Percentiles rank a stretch among this genome's conserved stretches.
Evolutionary conservation across 768 basidiomycete genomes (phyloP).

Genomic region (Tricholoma matsutake): DNA sequence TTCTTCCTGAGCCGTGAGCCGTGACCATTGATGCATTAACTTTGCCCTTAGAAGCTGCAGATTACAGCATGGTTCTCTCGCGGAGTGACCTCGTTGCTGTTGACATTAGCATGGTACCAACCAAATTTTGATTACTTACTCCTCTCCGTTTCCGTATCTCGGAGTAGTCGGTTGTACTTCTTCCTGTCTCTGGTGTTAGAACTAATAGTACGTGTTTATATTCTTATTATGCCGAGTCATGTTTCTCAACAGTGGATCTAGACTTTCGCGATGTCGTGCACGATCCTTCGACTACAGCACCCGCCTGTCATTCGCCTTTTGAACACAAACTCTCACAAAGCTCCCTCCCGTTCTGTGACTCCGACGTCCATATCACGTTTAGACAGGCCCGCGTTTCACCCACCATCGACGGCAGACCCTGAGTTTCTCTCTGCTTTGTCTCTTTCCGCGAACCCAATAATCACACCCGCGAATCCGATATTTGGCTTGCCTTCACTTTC

Average conservation of each 20-base stretch:
- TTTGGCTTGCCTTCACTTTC: conserved; percentile 67
- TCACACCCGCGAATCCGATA: conserved; percentile 47
- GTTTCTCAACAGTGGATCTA: conserved; percentile 23
- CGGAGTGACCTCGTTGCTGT: conserved; percentile 44
- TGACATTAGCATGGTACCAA: conserved; percentile 40
- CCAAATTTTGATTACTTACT: conserved; percentile 38
- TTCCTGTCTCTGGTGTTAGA: conserved; percentile 46
- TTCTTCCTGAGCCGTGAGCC: neutral
- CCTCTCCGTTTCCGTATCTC: conserved; percentile 33
- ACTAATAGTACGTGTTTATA: conserved; percentile 44
- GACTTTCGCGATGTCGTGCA: conserved; percentile 50
- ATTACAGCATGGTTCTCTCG: conserved; percentile 56
- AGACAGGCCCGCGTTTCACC: conserved; percentile 14
- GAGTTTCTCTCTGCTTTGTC: conserved; percentile 62
- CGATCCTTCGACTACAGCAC: conserved; percentile 58
- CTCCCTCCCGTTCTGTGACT: conserved; percentile 43
- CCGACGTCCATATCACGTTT: conserved; percentile 26
- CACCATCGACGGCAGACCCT: conserved; percentile 37
- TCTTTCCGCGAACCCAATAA: conserved; percentile 61
- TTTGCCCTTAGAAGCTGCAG: conserved; percentile 53
- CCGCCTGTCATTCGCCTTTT: conserved; percentile 73
- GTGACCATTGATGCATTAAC: neutral
- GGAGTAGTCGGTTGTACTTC: conserved; percentile 44
- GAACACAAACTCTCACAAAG: conserved; percentile 46
- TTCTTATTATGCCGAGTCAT: neutral